These are phyloP conservation scores for Wilhelminamyces savonicus DNA, from an alignment of 805 yeast genomes.

Conservation along the genomic window DNA sequence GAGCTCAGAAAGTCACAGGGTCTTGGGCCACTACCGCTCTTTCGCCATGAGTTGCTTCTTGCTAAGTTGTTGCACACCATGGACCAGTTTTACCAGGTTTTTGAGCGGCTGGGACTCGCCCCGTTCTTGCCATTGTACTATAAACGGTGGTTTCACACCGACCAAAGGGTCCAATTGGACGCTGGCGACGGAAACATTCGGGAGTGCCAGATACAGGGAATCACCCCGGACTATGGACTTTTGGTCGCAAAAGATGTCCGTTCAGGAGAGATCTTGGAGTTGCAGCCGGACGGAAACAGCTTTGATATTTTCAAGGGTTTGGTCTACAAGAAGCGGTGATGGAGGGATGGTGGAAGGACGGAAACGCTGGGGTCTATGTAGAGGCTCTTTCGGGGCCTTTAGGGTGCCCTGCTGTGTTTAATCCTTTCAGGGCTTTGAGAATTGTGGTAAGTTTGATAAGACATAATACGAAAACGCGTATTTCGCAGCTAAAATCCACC, in stretches of 20 bases:
- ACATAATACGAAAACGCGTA: too few species aligned
- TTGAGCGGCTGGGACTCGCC: constrained; percentile 57
- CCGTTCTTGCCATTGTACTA: constrained; percentile 71
- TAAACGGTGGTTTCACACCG: constrained; percentile 76
- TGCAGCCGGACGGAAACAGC: constrained; percentile 97
- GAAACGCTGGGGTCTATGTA: too few species aligned
- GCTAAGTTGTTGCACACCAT: constrained; percentile 67
- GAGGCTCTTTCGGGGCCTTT: too few species aligned
- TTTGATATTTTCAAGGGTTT: constrained; percentile 92
- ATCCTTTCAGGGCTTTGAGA: too few species aligned
- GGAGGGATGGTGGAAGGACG: too few species aligned
- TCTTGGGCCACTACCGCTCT: constrained; percentile 37
- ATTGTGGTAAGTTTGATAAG: too few species aligned
- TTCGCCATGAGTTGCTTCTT: constrained; percentile 44
- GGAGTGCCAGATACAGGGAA: constrained; percentile 69
- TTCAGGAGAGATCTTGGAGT: constrained; percentile 54
- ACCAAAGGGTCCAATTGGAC: constrained; percentile 59
- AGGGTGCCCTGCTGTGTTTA: too few species aligned
- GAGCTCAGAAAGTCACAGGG: constrained; percentile 39
- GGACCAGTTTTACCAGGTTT: constrained; percentile 54
- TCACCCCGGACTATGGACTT: constrained; percentile 79
- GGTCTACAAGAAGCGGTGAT: constrained; percentile 40
- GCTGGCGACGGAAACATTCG: constrained; percentile 39
- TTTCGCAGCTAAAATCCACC: too few species aligned
- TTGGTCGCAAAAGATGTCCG: constrained; percentile 64